Base-by-base conservation (phyloP, 2,329 filamentous ascomycete genomes). In the Fusarium ambrosium region DNA sequence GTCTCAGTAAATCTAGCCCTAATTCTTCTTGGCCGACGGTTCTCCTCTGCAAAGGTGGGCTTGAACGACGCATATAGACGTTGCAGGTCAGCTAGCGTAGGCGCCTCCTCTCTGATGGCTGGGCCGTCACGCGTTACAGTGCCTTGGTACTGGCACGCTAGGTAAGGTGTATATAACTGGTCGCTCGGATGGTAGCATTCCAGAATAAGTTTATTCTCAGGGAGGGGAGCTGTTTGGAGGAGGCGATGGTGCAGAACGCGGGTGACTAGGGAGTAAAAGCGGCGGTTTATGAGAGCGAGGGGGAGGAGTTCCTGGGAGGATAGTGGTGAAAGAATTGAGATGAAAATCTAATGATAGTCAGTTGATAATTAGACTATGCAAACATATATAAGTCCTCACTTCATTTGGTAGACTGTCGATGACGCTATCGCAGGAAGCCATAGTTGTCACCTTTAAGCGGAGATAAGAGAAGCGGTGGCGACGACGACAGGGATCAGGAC, bases 111-210 rank as follows among this genome's bases (percentile, higher is more conserved):
- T 20, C 61, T 29, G 13, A 74, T 51, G 11, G 60, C 24, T 4
- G 63, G 68, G 0, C 70, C 73, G 4, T 77, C 73, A 18, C 59
- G 64, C 2, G 67, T 36, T 7, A 73, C 86, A 2, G 92, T 94
- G 34, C 89, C 90, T 13, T 92, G 85, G 72, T 92, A 92, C 53
- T 90, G 86, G 82, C 94, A 95, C 79, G 82, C 81, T 14, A 95
- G 87, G 64, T 91, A 91, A 0, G 93, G 92, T 22, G 93, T 92
- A 6, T 89, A 91, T 60, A 93, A 86, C 81, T 92, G 92, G 27
- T 89, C 91, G 72, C 87, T 90, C 0, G 94, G 94, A 73, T 93
- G 93, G 79, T 93, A 95, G 81, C 93, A 94, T 84, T 96, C 93
- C 48, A 97, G 89, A 41, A 95, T 90, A 43, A 97, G 83, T 64